A percentile compares a stretch with the other conserved stretches of the same genome.
These are phyloP conservation scores for Globisporangium perplexum DNA, from an alignment of 352 stramenopile genomes.

Conservation along the genomic window DNA sequence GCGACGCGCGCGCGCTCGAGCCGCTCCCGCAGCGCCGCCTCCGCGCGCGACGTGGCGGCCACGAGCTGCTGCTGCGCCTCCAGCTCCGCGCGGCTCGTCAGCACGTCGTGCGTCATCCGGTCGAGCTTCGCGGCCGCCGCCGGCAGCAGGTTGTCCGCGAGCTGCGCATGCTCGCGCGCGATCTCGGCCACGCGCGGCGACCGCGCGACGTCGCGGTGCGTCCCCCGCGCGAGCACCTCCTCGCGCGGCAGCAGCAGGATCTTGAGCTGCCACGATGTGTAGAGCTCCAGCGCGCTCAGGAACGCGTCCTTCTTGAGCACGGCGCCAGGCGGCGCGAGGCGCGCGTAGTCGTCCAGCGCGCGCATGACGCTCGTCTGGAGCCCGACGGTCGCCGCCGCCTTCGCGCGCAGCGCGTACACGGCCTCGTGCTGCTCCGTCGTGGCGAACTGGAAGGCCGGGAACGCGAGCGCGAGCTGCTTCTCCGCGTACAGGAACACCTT, in stretches of 20 bases:
- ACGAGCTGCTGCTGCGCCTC: constrained; percentile 17
- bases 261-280: constrained; percentile 45
- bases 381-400: constrained; percentile 51
- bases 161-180: constrained; percentile 22
- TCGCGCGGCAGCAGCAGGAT: constrained; percentile 42
- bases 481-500: constrained; percentile 53
- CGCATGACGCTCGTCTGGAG: constrained; percentile 32
- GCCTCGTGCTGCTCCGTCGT: constrained; percentile 37
- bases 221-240: constrained; percentile 27
- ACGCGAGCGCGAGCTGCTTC: constrained; percentile 48
- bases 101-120: constrained; percentile 7
- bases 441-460: constrained; percentile 41
- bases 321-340: constrained; percentile 11
- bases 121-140: constrained; percentile 5
- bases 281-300: constrained; percentile 44
- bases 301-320: constrained; percentile 32
- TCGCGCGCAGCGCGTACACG: constrained; percentile 54
- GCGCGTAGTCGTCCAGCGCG: constrained; percentile 62
- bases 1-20: constrained; percentile 32
- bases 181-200: constrained; percentile 44
- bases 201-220: constrained; percentile 31
- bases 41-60: constrained; percentile 20
- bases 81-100: constrained; percentile 16
- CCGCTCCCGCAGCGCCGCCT: constrained; percentile 32
- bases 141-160: constrained; percentile 11